phyloP scores from a whole-genome alignment of 305 asterid species.

The Fraxinus baroniana region DNA sequence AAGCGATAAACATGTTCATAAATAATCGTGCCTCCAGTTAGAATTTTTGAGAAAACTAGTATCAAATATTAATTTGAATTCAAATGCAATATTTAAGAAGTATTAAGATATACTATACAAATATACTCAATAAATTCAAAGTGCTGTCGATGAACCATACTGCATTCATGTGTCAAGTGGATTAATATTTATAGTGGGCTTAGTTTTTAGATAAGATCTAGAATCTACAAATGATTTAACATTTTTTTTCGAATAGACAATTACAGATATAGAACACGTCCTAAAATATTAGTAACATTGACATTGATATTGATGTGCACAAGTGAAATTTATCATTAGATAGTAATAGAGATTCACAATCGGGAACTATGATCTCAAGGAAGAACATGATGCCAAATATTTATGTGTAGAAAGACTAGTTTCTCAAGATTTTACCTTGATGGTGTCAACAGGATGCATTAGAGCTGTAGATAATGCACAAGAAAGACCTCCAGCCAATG shows the following conservation, averaged over 20 bases:
- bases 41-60: not conserved
- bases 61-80: not conserved
- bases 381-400: not conserved
- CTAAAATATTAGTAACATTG: not conserved
- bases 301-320: not conserved
- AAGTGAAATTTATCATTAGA: not conserved
- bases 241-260: not conserved
- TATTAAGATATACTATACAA: not conserved
- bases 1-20: not conserved
- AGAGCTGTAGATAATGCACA: slow-evolving; percentile 89
- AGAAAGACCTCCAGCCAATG: slow-evolving; percentile 90
- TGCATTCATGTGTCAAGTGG: not conserved
- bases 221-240: not conserved
- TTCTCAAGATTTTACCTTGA: slow-evolving; percentile 52
- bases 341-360: not conserved
- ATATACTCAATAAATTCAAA: not conserved
- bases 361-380: not conserved
- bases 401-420: not conserved
- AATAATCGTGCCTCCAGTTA: not conserved
- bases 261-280: not conserved
- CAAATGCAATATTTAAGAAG: not conserved
- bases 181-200: not conserved
- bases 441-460: slow-evolving; percentile 85
- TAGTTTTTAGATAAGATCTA: not conserved
- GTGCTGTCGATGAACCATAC: not conserved